phyloP scores from a whole-genome alignment of 2,329 filamentous ascomycete genomes.

The Claviceps spartinae region DNA sequence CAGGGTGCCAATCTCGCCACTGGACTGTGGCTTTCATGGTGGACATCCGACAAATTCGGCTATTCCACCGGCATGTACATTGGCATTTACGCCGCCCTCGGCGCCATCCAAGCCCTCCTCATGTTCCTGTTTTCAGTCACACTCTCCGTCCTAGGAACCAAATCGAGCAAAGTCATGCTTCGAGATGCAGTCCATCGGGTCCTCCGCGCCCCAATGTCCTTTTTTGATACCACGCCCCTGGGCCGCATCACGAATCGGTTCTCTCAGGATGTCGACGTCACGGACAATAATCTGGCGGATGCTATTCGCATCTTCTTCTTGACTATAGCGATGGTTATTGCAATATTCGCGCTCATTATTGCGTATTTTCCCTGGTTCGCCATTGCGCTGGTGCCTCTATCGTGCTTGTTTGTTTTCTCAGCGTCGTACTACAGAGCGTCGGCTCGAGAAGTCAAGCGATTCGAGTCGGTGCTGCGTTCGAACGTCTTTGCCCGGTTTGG shows the following conservation, averaged over 20 bases:
- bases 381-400: slow-evolving; percentile 48
- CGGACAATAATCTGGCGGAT: slow-evolving; percentile 87
- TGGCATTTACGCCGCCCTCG: slow-evolving; percentile 57
- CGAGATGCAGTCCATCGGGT: slow-evolving; percentile 66
- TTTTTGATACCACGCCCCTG: slow-evolving; percentile 93
- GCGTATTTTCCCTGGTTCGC: slow-evolving; percentile 88
- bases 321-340: slow-evolving; percentile 67
- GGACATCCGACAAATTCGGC: slow-evolving; percentile 69
- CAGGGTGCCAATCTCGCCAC: slow-evolving; percentile 80
- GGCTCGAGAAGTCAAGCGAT: slow-evolving; percentile 86
- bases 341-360: slow-evolving; percentile 82
- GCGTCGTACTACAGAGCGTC: slow-evolving; percentile 82
- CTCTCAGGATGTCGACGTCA: slow-evolving; percentile 86
- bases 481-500: slow-evolving; percentile 82
- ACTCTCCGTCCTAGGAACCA: slow-evolving; percentile 68
- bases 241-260: slow-evolving; percentile 95
- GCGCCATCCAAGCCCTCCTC: slow-evolving; percentile 54
- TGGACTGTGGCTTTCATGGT: slow-evolving; percentile 86
- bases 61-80: slow-evolving; percentile 59
- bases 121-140: slow-evolving; percentile 71
- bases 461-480: slow-evolving; percentile 79
- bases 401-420: slow-evolving; percentile 66
- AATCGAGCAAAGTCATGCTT: slow-evolving; percentile 69
- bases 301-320: slow-evolving; percentile 87
- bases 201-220: slow-evolving; percentile 63